A percentile compares a stretch with the other conserved stretches of the same genome.
Conservation (phyloP, 1,139 yeast species). For the Pneumocystis oryctolagi region DNA sequence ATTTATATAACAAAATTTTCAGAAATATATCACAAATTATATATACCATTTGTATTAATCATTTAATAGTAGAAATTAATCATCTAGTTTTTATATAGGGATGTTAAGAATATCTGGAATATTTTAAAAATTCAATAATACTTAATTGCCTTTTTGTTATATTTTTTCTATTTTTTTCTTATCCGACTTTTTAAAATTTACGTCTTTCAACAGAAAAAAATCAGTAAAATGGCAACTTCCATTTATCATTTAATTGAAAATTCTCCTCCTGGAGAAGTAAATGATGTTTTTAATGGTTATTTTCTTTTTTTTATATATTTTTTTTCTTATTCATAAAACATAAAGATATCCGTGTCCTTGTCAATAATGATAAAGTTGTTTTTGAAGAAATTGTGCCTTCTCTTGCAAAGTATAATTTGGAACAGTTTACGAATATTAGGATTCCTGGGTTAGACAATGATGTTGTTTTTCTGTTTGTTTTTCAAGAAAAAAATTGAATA, state of each 20-base stretch:
- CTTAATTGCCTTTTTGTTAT: not conserved
- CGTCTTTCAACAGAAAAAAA: not conserved
- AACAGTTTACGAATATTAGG: slow-evolving; percentile 30
- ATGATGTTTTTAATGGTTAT: slow-evolving; percentile 14
- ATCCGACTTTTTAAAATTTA: slow-evolving; percentile 4
- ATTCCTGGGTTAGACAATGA: slow-evolving; percentile 24
- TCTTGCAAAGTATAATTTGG: slow-evolving; percentile 32
- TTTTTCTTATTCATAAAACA: slow-evolving; percentile 1
- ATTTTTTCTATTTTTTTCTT: not conserved
- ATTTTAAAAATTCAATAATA: no score
- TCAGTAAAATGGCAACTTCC: not conserved
- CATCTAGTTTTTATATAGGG: no score
- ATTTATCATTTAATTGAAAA: not conserved
- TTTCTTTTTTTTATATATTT: not conserved
- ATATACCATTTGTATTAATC: not conserved
- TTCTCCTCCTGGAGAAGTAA: slow-evolving; percentile 10
- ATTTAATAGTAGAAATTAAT: no score
- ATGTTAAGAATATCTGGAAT: no score
- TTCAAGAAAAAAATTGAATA: slow-evolving; percentile 13
- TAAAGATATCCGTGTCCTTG: slow-evolving; percentile 24
- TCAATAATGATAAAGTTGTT: slow-evolving; percentile 24
- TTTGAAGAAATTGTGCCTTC: slow-evolving; percentile 22
- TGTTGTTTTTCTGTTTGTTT: slow-evolving; percentile 3
- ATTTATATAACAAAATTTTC: no score
- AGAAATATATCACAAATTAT: not conserved